Base-by-base conservation (phyloP, 768 basidiomycete genomes). In the Rhizopogon rudus region DNA sequence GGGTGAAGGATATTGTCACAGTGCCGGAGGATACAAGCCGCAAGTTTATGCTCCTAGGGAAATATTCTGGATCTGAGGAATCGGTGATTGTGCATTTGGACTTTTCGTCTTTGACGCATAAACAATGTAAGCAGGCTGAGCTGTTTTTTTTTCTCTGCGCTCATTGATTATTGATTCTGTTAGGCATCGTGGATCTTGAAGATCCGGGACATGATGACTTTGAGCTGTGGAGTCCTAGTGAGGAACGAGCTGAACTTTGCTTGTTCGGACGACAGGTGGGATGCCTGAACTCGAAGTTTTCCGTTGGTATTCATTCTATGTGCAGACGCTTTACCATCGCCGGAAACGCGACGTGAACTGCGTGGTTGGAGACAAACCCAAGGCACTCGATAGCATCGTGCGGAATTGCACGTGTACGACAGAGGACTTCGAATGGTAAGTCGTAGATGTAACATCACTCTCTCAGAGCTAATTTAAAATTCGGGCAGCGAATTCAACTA, bases 151-250 rank as follows among this genome's bases (percentile, higher is more conserved):
- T 16, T 37, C 2, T 53, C 13, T 3, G 35, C 43, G 42, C 51
- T 48, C 8, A 5, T 28, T 49, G 33, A n/a, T 17, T 52, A n/a
- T 25, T 57, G 9, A 55, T 52, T 22, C 37, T 53, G 37, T 1
- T 57, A 96, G 94, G 95, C 69, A 71, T 76, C 1, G 72, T 95
- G 44, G 81, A 79, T 56, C 50, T 80, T 5, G 80, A 93, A 1
- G 73, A 97, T 63, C 87, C 94, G 6, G 79, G 78, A 16, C 74
- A 86, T 40, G 95, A 98, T 65, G 97, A 99, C 72, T 98, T 98
- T 66, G 95, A 98, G 67, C 73, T 97, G 1, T 98, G 97, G 97
- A 93, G 89, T 66, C 97, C 96, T 0, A 91, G 90, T 55, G 88
- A 95, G 65, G 86, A 85, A 44, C 83, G 97, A n/a, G 74, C 80